These are phyloP conservation scores for Cystobasidium onofrii DNA, from an alignment of 768 basidiomycete genomes.

Conservation along the genomic window DNA sequence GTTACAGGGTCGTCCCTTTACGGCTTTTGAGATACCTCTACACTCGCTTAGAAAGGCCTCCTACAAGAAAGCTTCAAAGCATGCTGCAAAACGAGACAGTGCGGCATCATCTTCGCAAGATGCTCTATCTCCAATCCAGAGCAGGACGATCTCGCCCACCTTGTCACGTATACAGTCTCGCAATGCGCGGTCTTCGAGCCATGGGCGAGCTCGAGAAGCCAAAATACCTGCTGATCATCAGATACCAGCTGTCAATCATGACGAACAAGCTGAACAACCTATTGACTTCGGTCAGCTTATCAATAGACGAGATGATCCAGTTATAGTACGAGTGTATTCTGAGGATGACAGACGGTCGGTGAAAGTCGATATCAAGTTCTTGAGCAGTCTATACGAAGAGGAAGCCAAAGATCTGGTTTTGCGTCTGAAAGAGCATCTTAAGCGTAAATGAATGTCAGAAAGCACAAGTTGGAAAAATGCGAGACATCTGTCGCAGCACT, in stretches of 20 bases:
- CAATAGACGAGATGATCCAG: not conserved
- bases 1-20: not conserved
- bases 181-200: not conserved
- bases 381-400: not conserved
- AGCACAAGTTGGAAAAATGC: no score
- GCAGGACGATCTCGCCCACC: no score
- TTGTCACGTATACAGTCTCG: no score
- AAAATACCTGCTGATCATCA: not conserved
- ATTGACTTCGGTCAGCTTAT: conserved; percentile 7
- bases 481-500: no score
- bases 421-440: not conserved
- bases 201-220: not conserved
- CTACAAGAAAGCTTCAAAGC: not conserved
- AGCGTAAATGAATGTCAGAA: not conserved
- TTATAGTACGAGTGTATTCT: not conserved
- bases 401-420: conserved; percentile 1
- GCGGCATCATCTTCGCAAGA: not conserved
- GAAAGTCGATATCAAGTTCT: not conserved
- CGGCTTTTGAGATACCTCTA: not conserved
- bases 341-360: not conserved
- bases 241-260: not conserved
- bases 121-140: not conserved
- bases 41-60: not conserved
- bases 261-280: not conserved
- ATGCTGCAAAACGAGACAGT: not conserved